These are phyloP conservation scores for Fusarium sarcochroum DNA, from an alignment of 2,329 filamentous ascomycete species.

Conservation along the genomic window DNA sequence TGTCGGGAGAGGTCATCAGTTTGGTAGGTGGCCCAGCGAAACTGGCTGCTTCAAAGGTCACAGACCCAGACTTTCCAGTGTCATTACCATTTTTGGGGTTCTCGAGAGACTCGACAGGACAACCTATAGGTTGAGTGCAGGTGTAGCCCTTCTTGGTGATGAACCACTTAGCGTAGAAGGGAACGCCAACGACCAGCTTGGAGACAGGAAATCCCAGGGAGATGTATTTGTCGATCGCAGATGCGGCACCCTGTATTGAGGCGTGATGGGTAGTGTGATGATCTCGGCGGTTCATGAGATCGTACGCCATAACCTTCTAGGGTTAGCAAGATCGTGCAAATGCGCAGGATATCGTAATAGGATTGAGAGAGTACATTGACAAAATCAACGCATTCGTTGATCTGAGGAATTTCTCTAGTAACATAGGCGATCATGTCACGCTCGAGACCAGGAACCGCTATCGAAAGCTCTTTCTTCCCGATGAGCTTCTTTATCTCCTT, in stretches of 20 bases:
- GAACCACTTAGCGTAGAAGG: too few relatives aligned
- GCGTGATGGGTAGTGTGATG: constrained; percentile 77
- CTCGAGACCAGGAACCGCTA: too few relatives aligned
- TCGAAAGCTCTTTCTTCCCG: constrained; percentile 73
- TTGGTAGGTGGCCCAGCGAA: constrained; percentile 39
- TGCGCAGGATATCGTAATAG: fast-evolving
- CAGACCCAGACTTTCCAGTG: constrained; percentile 62
- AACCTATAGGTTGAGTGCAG: constrained; percentile 68
- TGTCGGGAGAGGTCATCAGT: constrained; percentile 34
- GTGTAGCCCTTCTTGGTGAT: constrained; percentile 58
- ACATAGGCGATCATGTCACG: constrained; percentile 81
- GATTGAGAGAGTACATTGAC: constrained; percentile 63
- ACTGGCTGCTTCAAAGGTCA: constrained; percentile 57
- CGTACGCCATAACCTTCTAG: too few relatives aligned
- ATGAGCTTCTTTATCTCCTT: constrained; percentile 70
- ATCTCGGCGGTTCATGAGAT: too few relatives aligned
- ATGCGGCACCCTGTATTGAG: constrained; percentile 67
- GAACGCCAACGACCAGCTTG: constrained; percentile 76
- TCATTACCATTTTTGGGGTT: constrained; percentile 70
- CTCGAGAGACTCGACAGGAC: constrained; percentile 71
- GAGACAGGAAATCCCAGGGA: constrained; percentile 66
- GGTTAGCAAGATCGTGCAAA: too few relatives aligned
- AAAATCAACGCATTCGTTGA: constrained; percentile 73
- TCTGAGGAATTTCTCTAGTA: constrained; percentile 66
- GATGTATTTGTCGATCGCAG: constrained; percentile 72